Evolutionary conservation across 1,284 basidiomycete species (phyloP), one percentile per base, ranked within the genome.

Genomic region (Sanghuangporus weigelae): DNA sequence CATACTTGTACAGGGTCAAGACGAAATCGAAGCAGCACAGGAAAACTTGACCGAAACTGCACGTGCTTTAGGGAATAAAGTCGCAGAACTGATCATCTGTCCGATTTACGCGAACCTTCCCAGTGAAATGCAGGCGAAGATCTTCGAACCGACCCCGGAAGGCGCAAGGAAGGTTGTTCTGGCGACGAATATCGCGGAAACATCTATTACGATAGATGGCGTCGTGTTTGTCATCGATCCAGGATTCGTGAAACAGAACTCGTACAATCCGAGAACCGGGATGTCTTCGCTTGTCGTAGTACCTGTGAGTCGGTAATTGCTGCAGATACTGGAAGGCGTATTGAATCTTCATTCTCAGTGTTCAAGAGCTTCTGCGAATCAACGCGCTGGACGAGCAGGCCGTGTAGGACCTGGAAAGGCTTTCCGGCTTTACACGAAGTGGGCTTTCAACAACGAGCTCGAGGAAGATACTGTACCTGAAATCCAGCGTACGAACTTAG

Each of bases 61-160:
- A 48, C 87, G 94, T 36, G 92, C 96, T 0, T 79, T 99, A 0
- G 96, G 96, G 21, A 97, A 98, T 79, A 98, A 98, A 78, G 92
- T 99, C 49, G 85, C 88, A 7, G 97, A 99, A 72, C 82, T 99
- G 60, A 89, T 99, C 63, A 85, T 99, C 59, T 98, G 95, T 72
- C 97, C 97, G 0, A 98, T 99, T 69, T 99, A 99, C 73, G 96
- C 97, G 66, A 98, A 98, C 73, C 77, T 99, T 39, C 97, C 97
- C 1, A 96, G 92, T 69, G 97, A 99, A 67, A 95, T 98, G 95
- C 97, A 99, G 75, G 92, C 95, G 40, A 98, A 98, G 78, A 99
- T 99, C 67, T 99, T 99, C 75, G 97, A 99, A 75, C 96, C 96
- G 1, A 99, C 97, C 7, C 96, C 97, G 0, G 91, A 93, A 63